phyloP scores from a whole-genome alignment of 2,329 filamentous ascomycete genomes.

The Huntiella abstrusa region DNA sequence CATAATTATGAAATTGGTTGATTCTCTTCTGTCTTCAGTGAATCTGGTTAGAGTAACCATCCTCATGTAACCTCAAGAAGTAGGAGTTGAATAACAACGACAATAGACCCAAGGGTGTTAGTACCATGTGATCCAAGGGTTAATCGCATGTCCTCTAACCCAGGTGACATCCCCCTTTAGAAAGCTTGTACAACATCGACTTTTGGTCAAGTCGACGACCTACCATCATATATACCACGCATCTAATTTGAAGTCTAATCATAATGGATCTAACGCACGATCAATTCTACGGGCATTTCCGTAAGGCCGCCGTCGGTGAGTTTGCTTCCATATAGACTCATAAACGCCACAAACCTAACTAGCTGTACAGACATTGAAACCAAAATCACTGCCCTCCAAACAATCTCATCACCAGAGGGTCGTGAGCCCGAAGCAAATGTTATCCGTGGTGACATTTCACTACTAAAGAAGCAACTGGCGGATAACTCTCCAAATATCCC shows the following conservation, averaged over 20 bases:
- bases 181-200: too few species aligned
- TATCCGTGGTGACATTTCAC: constrained; percentile 60
- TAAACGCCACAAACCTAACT: not conserved
- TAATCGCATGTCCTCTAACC: too few species aligned
- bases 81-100: too few species aligned
- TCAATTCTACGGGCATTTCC: constrained; percentile 71
- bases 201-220: too few species aligned
- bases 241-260: not conserved
- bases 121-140: too few species aligned
- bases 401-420: constrained; percentile 27
- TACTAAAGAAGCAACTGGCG: constrained; percentile 65
- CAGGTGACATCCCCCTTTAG: too few species aligned
- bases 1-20: too few species aligned
- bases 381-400: constrained; percentile 19
- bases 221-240: too few species aligned
- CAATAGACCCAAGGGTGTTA: too few species aligned
- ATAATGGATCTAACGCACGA: constrained; percentile 41
- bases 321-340: not conserved
- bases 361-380: constrained; percentile 47
- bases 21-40: too few species aligned
- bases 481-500: constrained; percentile 70
- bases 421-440: constrained; percentile 66
- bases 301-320: constrained; percentile 52
- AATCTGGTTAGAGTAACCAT: too few species aligned
- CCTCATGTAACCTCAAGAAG: too few species aligned